Percentiles rank a stretch among this genome's conserved stretches.
These are phyloP conservation scores for Rhizoclosmatium globosum DNA, from an alignment of 192 early-diverging fungal species.

Conservation along the genomic window DNA sequence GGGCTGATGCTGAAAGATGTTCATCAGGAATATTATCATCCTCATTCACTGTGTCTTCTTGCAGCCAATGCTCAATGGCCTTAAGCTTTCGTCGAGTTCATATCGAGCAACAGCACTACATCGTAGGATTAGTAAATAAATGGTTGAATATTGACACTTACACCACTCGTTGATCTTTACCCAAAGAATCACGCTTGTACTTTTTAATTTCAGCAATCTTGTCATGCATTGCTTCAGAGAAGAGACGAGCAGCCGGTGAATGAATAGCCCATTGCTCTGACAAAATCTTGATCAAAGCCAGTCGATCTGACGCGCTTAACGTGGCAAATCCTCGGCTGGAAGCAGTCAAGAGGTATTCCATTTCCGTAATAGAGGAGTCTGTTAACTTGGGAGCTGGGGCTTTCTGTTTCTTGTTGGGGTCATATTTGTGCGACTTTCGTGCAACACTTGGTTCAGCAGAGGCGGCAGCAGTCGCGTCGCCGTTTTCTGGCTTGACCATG, in stretches of 20 bases:
- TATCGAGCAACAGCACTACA: conserved; percentile 19
- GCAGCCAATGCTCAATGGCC: not conserved
- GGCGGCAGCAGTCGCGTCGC: not conserved
- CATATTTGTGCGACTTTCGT: conserved; percentile 4
- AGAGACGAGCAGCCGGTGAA: not conserved
- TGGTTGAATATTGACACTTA: not conserved
- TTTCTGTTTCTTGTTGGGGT: not conserved
- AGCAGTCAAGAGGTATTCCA: conserved; percentile 6
- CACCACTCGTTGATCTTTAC: conserved; percentile 35
- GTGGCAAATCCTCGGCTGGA: conserved; percentile 15
- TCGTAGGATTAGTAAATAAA: not conserved
- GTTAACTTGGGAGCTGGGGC: not conserved
- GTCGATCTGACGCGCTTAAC: conserved; percentile 1
- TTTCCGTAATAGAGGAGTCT: not conserved
- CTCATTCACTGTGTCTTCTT: not conserved
- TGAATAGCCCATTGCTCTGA: conserved; percentile 16
- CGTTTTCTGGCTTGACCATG: not conserved
- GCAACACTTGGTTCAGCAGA: not conserved
- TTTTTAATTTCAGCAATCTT: conserved; percentile 31
- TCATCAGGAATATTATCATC: conserved; percentile 8
- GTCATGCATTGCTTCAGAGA: conserved; percentile 16
- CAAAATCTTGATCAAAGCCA: conserved; percentile 12
- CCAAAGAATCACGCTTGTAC: conserved; percentile 28
- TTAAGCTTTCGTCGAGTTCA: conserved; percentile 30
- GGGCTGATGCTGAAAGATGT: conserved; percentile 22